phyloP scores from a whole-genome alignment of 768 basidiomycete species.

The Kwoniella dendrophila region DNA sequence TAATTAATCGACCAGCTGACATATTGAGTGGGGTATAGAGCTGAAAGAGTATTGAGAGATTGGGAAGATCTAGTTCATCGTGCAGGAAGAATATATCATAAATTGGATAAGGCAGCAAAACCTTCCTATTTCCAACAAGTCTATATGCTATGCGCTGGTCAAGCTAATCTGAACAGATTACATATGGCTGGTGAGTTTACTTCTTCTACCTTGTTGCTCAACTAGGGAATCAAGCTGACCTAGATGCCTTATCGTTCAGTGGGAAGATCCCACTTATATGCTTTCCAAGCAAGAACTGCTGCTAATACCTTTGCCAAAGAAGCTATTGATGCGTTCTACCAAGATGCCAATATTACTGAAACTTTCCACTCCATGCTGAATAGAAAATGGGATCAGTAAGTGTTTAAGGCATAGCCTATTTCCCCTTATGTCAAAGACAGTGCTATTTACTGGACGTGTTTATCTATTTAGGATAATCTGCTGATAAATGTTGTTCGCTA shows the following conservation, averaged over 20 bases:
- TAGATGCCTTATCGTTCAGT: slow-evolving; percentile 6
- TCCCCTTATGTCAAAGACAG: background rate
- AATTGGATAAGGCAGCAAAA: slow-evolving; percentile 59
- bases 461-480: background rate
- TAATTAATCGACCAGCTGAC: background rate
- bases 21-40: slow-evolving; percentile 57
- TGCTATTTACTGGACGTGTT: background rate
- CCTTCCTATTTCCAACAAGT: slow-evolving; percentile 74
- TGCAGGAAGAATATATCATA: slow-evolving; percentile 64
- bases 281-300: slow-evolving; percentile 67
- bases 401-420: background rate
- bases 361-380: slow-evolving; percentile 66
- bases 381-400: slow-evolving; percentile 66
- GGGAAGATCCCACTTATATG: slow-evolving; percentile 66
- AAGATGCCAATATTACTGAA: slow-evolving; percentile 66
- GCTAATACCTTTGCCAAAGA: slow-evolving; percentile 65
- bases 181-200: slow-evolving; percentile 60
- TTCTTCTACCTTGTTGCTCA: background rate
- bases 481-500: background rate
- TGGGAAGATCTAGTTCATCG: slow-evolving; percentile 62
- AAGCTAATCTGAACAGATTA: slow-evolving; percentile 64
- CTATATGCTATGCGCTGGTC: slow-evolving; percentile 59
- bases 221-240: background rate
- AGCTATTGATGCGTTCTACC: slow-evolving; percentile 65
- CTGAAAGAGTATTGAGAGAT: slow-evolving; percentile 63